These are phyloP conservation scores for Dalbergia cochinchinensis DNA, from an alignment of 306 rosid species.

Conservation along the genomic window DNA sequence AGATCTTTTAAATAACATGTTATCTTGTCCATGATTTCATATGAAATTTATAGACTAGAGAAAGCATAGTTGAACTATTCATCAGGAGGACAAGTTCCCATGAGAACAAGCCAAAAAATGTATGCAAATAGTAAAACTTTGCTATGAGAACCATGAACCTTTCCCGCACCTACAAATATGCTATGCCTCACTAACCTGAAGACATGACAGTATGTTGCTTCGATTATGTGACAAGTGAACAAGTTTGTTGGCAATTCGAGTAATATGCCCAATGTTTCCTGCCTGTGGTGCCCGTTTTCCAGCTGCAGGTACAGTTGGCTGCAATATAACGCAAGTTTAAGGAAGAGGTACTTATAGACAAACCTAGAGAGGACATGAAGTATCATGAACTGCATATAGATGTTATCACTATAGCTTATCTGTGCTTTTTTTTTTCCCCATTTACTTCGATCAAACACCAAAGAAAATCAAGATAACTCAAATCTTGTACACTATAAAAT, in stretches of 20 bases:
- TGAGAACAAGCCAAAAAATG: slow-evolving; percentile 15
- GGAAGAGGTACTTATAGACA: slow-evolving; percentile 30
- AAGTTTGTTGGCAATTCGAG: slow-evolving; percentile 82
- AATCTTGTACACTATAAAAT: background rate
- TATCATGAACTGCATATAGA: slow-evolving; percentile 3
- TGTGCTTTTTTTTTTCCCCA: background rate
- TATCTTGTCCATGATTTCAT: slow-evolving; percentile 24
- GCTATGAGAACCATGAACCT: slow-evolving; percentile 5
- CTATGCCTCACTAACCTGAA: slow-evolving; percentile 68
- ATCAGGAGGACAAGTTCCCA: background rate
- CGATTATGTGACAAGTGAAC: slow-evolving; percentile 73
- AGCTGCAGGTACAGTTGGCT: slow-evolving; percentile 79
- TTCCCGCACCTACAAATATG: background rate
- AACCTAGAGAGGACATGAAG: slow-evolving; percentile 16
- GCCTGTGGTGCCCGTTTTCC: slow-evolving; percentile 77
- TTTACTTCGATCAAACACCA: slow-evolving; percentile 11
- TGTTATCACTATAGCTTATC: slow-evolving; percentile 29
- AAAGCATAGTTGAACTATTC: background rate
- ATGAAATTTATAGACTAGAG: slow-evolving; percentile 23
- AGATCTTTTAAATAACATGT: background rate
- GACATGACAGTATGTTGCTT: slow-evolving; percentile 67
- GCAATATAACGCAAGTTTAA: slow-evolving; percentile 50
- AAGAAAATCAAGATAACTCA: slow-evolving; percentile 24
- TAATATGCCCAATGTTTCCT: slow-evolving; percentile 92
- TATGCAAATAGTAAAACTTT: slow-evolving; percentile 16